phyloP scores from a whole-genome alignment of 2,329 filamentous ascomycete species.

The Fusarium sp. region DNA sequence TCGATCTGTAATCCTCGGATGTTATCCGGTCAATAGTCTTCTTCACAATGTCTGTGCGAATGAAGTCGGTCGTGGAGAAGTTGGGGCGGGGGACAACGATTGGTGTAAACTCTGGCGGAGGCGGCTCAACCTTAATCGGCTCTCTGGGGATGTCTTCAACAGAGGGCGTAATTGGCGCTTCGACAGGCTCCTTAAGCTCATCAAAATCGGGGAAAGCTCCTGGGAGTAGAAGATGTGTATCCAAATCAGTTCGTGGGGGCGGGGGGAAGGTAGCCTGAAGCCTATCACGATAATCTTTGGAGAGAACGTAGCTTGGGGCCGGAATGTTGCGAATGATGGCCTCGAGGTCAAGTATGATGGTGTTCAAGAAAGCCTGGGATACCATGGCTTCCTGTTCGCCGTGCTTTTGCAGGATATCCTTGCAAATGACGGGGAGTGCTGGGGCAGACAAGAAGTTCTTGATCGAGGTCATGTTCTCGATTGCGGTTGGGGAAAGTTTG shows the following conservation, averaged over 20 bases:
- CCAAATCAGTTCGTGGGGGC: constrained; percentile 30
- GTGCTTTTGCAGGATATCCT: constrained; percentile 37
- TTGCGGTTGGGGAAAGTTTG: constrained; percentile 20
- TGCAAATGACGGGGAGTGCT: constrained; percentile 42
- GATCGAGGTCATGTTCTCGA: constrained; percentile 35
- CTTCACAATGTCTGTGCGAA: constrained; percentile 21
- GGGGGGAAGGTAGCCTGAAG: constrained; percentile 40
- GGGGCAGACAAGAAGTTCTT: constrained; percentile 46
- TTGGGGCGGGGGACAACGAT: constrained; percentile 21
- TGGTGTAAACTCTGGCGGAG: constrained; percentile 1
- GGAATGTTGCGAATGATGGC: constrained; percentile 45
- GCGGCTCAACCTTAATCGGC: background rate
- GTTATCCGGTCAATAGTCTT: constrained; percentile 28
- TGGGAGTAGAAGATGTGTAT: constrained; percentile 36
- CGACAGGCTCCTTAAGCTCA: constrained; percentile 19
- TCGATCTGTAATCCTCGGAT: constrained; percentile 30
- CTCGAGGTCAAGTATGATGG: constrained; percentile 47
- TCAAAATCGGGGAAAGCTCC: constrained; percentile 45
- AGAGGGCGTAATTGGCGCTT: background rate
- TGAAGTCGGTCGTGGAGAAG: constrained; percentile 27
- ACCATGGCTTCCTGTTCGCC: constrained; percentile 21
- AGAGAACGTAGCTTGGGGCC: constrained; percentile 47
- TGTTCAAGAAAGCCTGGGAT: constrained; percentile 43
- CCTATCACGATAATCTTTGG: constrained; percentile 39
- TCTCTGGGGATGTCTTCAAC: background rate